A percentile compares a stretch with the other conserved stretches of the same genome.
These are phyloP conservation scores for Candida mattraensis DNA, from an alignment of 805 yeast species.

Conservation along the genomic window DNA sequence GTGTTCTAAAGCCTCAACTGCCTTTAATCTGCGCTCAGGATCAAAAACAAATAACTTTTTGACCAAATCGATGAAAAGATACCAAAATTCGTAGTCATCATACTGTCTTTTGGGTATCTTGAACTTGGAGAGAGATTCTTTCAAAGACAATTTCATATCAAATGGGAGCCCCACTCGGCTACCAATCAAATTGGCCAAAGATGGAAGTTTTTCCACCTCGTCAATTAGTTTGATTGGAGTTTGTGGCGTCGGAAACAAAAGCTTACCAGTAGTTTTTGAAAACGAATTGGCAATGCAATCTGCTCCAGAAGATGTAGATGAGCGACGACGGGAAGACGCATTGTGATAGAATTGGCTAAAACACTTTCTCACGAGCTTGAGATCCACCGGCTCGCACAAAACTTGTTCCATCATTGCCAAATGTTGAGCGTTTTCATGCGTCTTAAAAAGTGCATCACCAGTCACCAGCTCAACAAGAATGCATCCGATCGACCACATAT, in stretches of 20 bases:
- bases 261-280: conserved; percentile 30
- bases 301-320: conserved; percentile 7
- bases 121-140: conserved; percentile 26
- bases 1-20: conserved; percentile 55
- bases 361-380: conserved; percentile 34
- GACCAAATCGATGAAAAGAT: conserved; percentile 58
- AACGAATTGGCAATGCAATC: conserved; percentile 33
- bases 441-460: conserved; percentile 92
- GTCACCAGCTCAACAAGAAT: conserved; percentile 86
- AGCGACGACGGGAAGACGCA: conserved; percentile 18
- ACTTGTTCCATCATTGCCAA: conserved; percentile 91
- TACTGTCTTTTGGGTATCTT: conserved; percentile 41
- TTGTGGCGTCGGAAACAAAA: conserved; percentile 37
- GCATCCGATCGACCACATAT: conserved; percentile 96
- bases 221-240: conserved; percentile 38
- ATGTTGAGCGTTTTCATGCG: conserved; percentile 94
- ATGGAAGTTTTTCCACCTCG: conserved; percentile 34
- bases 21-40: conserved; percentile 51
- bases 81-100: conserved; percentile 81
- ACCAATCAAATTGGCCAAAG: conserved; percentile 30
- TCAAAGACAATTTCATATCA: conserved; percentile 22
- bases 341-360: conserved; percentile 24
- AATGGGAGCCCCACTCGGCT: conserved; percentile 31
- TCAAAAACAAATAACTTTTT: conserved; percentile 49
- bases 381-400: conserved; percentile 53